These are phyloP conservation scores for Cystofilobasidium macerans DNA, from an alignment of 768 basidiomycete species.

Conservation along the genomic window DNA sequence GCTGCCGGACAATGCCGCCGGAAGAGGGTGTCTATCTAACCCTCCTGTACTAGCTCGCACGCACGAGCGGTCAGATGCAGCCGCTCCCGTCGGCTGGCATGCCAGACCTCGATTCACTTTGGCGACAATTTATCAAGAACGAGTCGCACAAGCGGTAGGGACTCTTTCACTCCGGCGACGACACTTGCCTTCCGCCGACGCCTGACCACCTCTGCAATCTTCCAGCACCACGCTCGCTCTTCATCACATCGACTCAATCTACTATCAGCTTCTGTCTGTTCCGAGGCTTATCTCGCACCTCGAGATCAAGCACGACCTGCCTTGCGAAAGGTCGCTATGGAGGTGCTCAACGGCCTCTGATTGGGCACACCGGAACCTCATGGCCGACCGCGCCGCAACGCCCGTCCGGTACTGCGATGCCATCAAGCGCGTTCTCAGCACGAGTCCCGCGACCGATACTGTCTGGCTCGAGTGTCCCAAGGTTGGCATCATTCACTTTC, in stretches of 20 bases:
- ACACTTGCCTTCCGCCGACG: background rate
- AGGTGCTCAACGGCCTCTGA: conserved; percentile 7
- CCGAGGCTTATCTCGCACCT: conserved; percentile 31
- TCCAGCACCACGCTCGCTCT: conserved; percentile 28
- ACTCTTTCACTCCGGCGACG: background rate
- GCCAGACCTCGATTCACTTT: conserved; percentile 28
- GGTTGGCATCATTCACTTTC: conserved; percentile 28
- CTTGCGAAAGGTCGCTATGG: conserved; percentile 27
- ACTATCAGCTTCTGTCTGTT: conserved; percentile 30
- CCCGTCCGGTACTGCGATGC: conserved; percentile 26
- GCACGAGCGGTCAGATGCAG: conserved; percentile 29
- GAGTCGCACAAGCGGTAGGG: conserved; percentile 55
- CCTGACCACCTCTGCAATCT: background rate
- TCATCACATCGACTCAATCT: conserved; percentile 30
- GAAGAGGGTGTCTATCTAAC: background rate
- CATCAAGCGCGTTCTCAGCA: conserved; percentile 21
- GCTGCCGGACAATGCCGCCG: no score
- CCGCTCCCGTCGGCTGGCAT: conserved; percentile 25
- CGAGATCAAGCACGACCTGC: conserved; percentile 34
- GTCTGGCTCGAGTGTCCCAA: background rate
- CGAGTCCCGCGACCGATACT: background rate
- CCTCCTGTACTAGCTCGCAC: conserved; percentile 23
- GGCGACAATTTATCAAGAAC: conserved; percentile 28
- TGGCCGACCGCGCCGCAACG: background rate
- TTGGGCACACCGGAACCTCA: conserved; percentile 30